These are phyloP conservation scores for Anethum foeniculum DNA, from an alignment of 140 eudicot species.

Conservation along the genomic window DNA sequence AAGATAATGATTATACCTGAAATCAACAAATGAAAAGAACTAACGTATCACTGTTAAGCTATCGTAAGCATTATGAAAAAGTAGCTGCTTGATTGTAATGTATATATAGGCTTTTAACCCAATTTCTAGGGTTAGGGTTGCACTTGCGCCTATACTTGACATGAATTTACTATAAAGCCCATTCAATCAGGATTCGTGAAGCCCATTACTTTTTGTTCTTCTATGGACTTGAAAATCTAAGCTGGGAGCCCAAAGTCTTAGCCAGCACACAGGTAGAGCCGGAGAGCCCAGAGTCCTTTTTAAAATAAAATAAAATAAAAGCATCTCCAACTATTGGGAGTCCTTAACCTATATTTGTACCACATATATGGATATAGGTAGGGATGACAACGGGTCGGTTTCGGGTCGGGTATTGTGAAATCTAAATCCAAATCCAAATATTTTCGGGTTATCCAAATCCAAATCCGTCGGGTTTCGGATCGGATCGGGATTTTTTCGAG, in stretches of 20 bases:
- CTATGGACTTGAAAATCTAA: background rate
- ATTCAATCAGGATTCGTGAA: background rate
- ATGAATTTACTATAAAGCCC: background rate
- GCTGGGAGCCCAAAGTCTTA: background rate
- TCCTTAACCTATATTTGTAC: too few species aligned
- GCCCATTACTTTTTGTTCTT: background rate
- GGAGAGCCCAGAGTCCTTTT: too few species aligned
- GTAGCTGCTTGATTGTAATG: background rate
- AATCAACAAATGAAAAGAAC: background rate
- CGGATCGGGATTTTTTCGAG: too few species aligned
- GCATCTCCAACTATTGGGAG: too few species aligned
- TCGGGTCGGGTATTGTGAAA: too few species aligned
- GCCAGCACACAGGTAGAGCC: too few species aligned
- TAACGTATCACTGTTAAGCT: background rate
- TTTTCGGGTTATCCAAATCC: too few species aligned
- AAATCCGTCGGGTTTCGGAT: too few species aligned
- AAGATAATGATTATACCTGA: background rate
- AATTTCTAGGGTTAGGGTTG: constrained; percentile 9
- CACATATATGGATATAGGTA: too few species aligned
- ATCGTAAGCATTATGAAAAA: background rate
- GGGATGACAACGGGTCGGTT: too few species aligned
- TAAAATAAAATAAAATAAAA: too few species aligned
- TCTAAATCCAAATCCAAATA: too few species aligned
- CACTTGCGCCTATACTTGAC: background rate
- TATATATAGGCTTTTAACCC: background rate